Base-by-base conservation (phyloP, 352 stramenopile species). In the Pythium folliculosum region DNA sequence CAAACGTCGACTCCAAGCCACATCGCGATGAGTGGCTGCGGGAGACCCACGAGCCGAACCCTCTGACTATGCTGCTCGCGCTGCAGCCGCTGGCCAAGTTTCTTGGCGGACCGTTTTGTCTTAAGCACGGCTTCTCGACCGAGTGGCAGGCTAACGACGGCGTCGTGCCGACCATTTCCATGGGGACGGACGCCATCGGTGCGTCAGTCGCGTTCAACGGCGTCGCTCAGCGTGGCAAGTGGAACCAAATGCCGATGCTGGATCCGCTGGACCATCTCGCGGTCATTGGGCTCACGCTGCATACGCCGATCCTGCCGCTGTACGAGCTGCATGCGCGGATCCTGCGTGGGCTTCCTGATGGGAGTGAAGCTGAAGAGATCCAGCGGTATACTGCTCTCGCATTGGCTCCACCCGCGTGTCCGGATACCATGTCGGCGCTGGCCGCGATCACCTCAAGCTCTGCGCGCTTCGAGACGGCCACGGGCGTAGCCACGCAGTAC, bases 61-160 rank as follows among this genome's bases (percentile, higher is more conserved):
- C 77, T 16, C 44, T 85, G 0, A 85, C 79, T 2, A 88, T 88
- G 79, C 43, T 85, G 22, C 56, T 83, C 16, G 72, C 76, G 13
- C 52, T 86, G 19, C 69, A 84, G n/a, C 69, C 78, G 2, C 67
- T 78, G 17, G 74, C 64, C 2, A 67, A 69, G 40, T 80, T 88
- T 55, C 40, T 82, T 2, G 78, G 75, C 16, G 71, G 76, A 60
- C 74, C 75, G 21, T 81, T 80, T 38, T 67, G 62, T 1, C 65
- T 63, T 0, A 68, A 82, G 44, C 64, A 63, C 3, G 69, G 75
- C 2, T 75, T 85, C 35, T 60, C 58, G 0, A 75, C 72, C 0
- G 65, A 74, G 45, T 88, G 79, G 79, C 79, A 82, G 58, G 60
- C 60, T 0, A 88, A 85, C 50, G 78, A 87, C 40, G 78, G 78